phyloP scores from a whole-genome alignment of 2,329 filamentous ascomycete genomes.

The Neofusicoccum ribis region DNA sequence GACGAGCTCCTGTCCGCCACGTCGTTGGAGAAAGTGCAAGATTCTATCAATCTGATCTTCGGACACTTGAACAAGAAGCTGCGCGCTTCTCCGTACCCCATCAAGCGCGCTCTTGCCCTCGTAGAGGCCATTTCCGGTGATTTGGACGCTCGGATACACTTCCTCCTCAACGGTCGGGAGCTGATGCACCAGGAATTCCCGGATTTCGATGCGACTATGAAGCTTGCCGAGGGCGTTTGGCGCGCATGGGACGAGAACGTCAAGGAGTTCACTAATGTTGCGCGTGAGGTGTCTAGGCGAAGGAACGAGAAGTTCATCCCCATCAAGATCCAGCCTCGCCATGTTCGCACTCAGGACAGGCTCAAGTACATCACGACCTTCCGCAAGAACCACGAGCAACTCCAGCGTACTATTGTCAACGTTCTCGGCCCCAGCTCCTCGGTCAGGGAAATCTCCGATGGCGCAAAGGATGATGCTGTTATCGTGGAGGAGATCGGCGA shows the following conservation, averaged over 20 bases:
- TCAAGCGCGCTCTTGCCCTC: conserved; percentile 85
- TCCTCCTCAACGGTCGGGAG: conserved; percentile 79
- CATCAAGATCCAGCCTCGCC: conserved; percentile 89
- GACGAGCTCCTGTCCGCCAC: conserved; percentile 93
- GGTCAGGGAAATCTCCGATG: conserved; percentile 39
- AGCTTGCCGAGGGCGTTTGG: conserved; percentile 81
- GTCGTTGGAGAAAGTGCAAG: conserved; percentile 81
- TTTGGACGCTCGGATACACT: conserved; percentile 81
- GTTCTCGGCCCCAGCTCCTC: conserved; percentile 70
- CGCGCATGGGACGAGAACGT: conserved; percentile 91
- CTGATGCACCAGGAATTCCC: conserved; percentile 90
- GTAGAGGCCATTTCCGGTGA: conserved; percentile 96
- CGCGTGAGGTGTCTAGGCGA: conserved; percentile 88
- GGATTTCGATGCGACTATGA: conserved; percentile 86
- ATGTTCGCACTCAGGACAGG: conserved; percentile 84
- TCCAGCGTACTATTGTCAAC: conserved; percentile 93
- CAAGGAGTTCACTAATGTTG: conserved; percentile 97
- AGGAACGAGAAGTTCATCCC: conserved; percentile 98
- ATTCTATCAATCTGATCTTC: conserved; percentile 88
- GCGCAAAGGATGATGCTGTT: conserved; percentile 49
- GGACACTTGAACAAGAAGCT: conserved; percentile 96
- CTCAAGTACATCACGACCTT: conserved; percentile 94
- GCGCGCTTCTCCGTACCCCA: conserved; percentile 92
- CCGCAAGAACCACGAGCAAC: conserved; percentile 93
- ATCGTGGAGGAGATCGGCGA: conserved; percentile 94